These are phyloP conservation scores for Fragilaria radians DNA, from an alignment of 108 stramenopile genomes.

Conservation along the genomic window DNA sequence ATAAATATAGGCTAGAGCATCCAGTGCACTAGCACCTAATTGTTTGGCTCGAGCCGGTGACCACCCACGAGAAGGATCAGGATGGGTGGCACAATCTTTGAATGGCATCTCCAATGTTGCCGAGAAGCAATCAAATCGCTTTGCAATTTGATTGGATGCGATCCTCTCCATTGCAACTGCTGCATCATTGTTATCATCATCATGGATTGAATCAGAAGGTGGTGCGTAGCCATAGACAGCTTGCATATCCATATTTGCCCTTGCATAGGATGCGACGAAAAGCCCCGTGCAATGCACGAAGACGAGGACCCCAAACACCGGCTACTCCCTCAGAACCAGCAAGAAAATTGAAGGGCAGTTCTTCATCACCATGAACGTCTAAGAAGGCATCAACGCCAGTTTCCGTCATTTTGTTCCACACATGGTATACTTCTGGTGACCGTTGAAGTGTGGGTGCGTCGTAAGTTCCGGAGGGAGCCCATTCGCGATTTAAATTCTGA, in stretches of 20 bases:
- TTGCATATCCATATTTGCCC: constrained; percentile 60
- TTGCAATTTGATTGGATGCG: constrained; percentile 45
- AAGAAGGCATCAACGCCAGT: constrained; percentile 57
- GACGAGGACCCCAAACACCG: constrained; percentile 41
- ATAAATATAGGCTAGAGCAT: constrained; percentile 38
- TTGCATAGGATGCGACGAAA: constrained; percentile 35
- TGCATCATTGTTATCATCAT: constrained; percentile 19
- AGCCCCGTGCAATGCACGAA: constrained; percentile 45
- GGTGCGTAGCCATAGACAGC: constrained; percentile 46
- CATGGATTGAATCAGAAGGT: no score
- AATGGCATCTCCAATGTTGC: constrained; percentile 67
- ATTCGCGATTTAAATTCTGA: constrained; percentile 63
- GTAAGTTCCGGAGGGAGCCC: constrained; percentile 36
- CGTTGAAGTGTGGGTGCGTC: constrained; percentile 43
- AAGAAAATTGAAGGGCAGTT: constrained; percentile 49
- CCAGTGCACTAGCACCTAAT: constrained; percentile 43
- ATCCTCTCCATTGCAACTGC: constrained; percentile 25
- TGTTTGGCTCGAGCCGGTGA: constrained; percentile 22
- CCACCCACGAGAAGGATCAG: constrained; percentile 44
- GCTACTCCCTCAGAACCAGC: constrained; percentile 41
- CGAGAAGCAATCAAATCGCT: constrained; percentile 51
- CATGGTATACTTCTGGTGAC: constrained; percentile 59
- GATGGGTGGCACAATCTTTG: constrained; percentile 43
- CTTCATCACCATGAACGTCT: constrained; percentile 74
- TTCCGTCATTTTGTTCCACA: constrained; percentile 51